Evolutionary conservation across 2,329 filamentous ascomycete species (phyloP).

Genomic region (Cadophora luteo-olivacea): DNA sequence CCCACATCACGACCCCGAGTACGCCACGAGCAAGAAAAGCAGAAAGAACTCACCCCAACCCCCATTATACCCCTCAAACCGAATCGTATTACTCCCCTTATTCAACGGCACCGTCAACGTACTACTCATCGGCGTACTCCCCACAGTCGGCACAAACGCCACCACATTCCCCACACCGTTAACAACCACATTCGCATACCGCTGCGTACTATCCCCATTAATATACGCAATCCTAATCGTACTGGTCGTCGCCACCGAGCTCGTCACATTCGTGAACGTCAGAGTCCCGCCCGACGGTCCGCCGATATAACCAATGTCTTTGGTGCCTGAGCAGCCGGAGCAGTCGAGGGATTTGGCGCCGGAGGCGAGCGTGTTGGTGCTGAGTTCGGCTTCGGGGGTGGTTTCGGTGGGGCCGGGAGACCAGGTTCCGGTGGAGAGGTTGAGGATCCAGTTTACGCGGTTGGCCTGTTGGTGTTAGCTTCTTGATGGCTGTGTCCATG

Average conservation of each 20-base stretch:
- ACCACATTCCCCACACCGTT: conserved; percentile 58
- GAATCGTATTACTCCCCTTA: conserved; percentile 56
- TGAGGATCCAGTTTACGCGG: conserved; percentile 60
- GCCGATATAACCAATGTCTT: conserved; percentile 61
- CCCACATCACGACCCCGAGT: too few species aligned
- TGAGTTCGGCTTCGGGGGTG: conserved; percentile 58
- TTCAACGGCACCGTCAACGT: conserved; percentile 56
- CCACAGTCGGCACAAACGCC: conserved; percentile 60
- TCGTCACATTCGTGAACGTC: conserved; percentile 54
- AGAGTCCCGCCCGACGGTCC: conserved; percentile 54
- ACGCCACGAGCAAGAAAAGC: neutral
- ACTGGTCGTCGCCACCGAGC: conserved; percentile 51
- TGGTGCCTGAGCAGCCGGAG: conserved; percentile 55
- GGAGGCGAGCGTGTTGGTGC: conserved; percentile 48
- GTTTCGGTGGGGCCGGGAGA: conserved; percentile 53
- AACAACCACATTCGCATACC: conserved; percentile 61
- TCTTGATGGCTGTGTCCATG: too few species aligned
- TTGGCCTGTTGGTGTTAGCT: conserved; percentile 47
- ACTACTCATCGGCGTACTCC: conserved; percentile 53
- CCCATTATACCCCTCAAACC: conserved; percentile 50
- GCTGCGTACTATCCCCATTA: conserved; percentile 60
- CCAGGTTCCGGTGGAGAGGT: conserved; percentile 53
- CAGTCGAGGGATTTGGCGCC: conserved; percentile 56
- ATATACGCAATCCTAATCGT: conserved; percentile 62
- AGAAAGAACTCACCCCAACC: conserved; percentile 47